Percentiles rank a stretch among this genome's conserved stretches.
Conservation (phyloP, 768 basidiomycete species). For the Phanerochaete sordida region DNA sequence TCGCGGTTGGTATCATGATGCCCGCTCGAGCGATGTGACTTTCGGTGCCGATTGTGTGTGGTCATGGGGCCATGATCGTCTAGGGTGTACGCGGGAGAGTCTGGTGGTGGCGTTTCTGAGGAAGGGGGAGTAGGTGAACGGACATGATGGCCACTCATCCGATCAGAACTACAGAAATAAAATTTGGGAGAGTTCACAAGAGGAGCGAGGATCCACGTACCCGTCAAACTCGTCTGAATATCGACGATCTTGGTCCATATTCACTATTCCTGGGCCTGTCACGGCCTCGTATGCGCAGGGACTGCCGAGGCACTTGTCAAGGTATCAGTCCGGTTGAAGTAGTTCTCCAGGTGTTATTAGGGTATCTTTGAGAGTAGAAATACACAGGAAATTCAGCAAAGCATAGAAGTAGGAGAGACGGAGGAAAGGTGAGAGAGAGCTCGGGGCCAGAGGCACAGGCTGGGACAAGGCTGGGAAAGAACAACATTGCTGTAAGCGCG, state of each 20-base stretch:
- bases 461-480: neutral
- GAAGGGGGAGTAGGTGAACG: constrained; percentile 3
- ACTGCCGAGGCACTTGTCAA: neutral
- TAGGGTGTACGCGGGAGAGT: neutral
- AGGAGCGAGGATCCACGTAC: neutral
- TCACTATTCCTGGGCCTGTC: neutral
- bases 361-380: neutral
- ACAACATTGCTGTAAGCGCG: neutral
- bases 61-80: neutral
- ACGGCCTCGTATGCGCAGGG: no score
- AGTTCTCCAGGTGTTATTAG: neutral
- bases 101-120: constrained; percentile 1
- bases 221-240: constrained; percentile 14
- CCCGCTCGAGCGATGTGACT: constrained; percentile 13
- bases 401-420: neutral
- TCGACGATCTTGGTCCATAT: neutral
- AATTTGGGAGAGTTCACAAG: no score
- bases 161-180: neutral
- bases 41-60: constrained; percentile 3
- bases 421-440: neutral
- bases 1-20: constrained; percentile 20
- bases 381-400: neutral
- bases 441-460: neutral
- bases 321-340: neutral
- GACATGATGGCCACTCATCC: neutral